Base-by-base conservation (phyloP, 305 asterid species). In the Fraxinus angustifolia region DNA sequence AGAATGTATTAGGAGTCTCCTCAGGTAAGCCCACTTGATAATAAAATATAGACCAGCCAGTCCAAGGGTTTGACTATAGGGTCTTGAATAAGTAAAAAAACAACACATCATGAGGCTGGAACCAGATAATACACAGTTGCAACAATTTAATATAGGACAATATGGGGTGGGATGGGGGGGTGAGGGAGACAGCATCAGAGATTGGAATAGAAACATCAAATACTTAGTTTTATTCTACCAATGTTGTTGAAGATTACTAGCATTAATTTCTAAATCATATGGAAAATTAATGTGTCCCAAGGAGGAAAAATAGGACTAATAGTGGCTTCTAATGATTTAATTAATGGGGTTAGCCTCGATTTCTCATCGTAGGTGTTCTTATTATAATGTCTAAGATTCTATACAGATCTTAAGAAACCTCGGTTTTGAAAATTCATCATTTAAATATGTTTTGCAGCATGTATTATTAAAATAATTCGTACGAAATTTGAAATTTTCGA, bases 131-230 rank as follows among this genome's bases (percentile, higher is more conserved):
- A 77, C 80, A 84, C 53, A 42, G 53, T 42, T 42, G 3, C n/a
- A 42, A 42, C 58, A 48, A 48, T 48, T 48, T 48, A 4, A 48
- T 14, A 48, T 48, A 48, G 8, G 79, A 50, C 58, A 30, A 0
- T 3, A 3, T 10, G n/a, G 21, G 28, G 8, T 58, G 35, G 73
- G 68, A 19, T 65, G 17, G 14, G 33, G 14, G 33, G 42, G 56
- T 80, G 85, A 83, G 82, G 83, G 89, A 3, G 19, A 82, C 89
- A 87, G 85, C 81, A 90, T 88, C 89, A 86, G 88, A 87, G 87
- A 88, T 87, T 84, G 93, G 96, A 89, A 92, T 92, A 89, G 94
- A 94, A 91, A 87, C 96, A 86, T 90, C 93, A 88, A 84, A 88
- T 85, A 78, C 82, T 78, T 87, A 17, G 84, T 88, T 92, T 89